Percentiles rank a stretch among this genome's conserved stretches.
Conservation (phyloP, 495 filamentous ascomycete species). For the Aspergillus sparsus region DNA sequence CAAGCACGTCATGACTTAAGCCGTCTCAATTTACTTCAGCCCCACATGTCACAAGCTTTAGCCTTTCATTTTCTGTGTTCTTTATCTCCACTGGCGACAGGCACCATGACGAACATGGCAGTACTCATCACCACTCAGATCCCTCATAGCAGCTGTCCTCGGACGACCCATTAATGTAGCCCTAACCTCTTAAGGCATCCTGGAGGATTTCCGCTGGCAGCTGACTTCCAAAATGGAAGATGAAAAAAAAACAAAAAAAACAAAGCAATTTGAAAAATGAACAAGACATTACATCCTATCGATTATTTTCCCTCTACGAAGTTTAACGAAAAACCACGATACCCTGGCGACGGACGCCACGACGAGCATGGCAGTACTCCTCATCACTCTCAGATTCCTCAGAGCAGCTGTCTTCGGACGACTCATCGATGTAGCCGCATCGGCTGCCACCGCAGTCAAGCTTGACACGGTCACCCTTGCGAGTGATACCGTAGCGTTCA, state of each 20-base stretch:
- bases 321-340: slow-evolving; percentile 65
- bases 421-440: slow-evolving; percentile 72
- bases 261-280: background rate
- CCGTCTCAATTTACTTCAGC: too few species aligned
- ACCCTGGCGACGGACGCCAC: slow-evolving; percentile 68
- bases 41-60: too few species aligned
- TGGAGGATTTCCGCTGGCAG: background rate
- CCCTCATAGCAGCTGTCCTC: too few species aligned
- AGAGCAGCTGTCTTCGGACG: slow-evolving; percentile 53
- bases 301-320: background rate
- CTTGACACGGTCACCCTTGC: slow-evolving; percentile 87
- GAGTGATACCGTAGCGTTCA: slow-evolving; percentile 94
- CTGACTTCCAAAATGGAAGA: background rate
- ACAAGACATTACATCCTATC: background rate
- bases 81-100: too few species aligned
- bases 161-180: too few species aligned
- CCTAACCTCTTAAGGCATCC: background rate
- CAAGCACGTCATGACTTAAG: too few species aligned
- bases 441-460: slow-evolving; percentile 87
- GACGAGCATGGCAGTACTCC: slow-evolving; percentile 49
- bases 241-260: background rate
- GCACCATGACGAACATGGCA: too few species aligned
- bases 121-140: too few species aligned
- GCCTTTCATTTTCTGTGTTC: too few species aligned
- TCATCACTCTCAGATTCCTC: slow-evolving; percentile 61